Evolutionary conservation across 2,329 filamentous ascomycete genomes (phyloP).

Genomic region (Stylonectria norvegica): DNA sequence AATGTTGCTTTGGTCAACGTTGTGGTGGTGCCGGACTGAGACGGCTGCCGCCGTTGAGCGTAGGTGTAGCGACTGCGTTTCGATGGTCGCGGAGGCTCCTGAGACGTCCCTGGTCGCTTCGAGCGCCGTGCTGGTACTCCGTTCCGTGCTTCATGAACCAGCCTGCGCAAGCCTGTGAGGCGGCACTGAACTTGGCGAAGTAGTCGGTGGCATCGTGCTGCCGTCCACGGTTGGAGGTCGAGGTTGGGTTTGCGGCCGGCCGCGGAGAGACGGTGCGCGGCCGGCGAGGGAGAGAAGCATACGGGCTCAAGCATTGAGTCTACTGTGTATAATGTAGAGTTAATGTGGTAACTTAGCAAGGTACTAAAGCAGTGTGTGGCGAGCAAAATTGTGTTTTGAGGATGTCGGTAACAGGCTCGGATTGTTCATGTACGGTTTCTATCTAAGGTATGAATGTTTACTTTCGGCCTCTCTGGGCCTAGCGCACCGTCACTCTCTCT

Average conservation of each 20-base stretch:
- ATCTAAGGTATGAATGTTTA: no score
- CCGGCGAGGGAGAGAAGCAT: constrained; percentile 7
- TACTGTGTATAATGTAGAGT: not conserved
- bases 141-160: constrained; percentile 24
- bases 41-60: constrained; percentile 16
- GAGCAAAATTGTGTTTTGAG: no score
- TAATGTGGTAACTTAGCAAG: not conserved
- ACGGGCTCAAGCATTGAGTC: constrained; percentile 3
- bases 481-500: constrained; percentile 11
- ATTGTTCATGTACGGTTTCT: no score
- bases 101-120: constrained; percentile 21
- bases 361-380: no score
- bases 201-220: constrained; percentile 44
- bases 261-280: constrained; percentile 14
- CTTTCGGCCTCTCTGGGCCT: constrained; percentile 29
- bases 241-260: constrained; percentile 6
- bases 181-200: constrained; percentile 46
- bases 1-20: not conserved
- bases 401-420: no score
- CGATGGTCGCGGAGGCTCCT: constrained; percentile 6
- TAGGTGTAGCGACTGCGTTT: constrained; percentile 33
- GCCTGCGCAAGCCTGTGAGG: constrained; percentile 37
- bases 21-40: constrained; percentile 4
- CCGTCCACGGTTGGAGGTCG: constrained; percentile 42
- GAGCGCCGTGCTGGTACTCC: constrained; percentile 5